Conservation (phyloP, 805 yeast genomes). For the Tetrapisispora nanseiensis region DNA sequence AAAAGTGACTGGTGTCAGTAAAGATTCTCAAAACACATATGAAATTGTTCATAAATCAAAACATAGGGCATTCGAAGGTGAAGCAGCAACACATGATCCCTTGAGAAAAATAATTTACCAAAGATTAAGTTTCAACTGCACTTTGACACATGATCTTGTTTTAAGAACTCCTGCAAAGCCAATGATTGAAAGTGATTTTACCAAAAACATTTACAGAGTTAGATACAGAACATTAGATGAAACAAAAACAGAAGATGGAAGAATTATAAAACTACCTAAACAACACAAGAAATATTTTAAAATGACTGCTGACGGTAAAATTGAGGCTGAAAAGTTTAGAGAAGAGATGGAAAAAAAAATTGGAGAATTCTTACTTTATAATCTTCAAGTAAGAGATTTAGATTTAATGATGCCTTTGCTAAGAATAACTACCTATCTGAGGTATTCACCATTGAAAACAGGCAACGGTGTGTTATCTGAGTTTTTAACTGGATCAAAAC, state of each 20-base stretch:
- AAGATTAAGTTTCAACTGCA: conserved; percentile 16
- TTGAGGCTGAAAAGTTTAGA: conserved; percentile 21
- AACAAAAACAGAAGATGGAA: conserved; percentile 14
- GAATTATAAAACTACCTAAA: conserved; percentile 17
- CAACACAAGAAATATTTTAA: conserved; percentile 19
- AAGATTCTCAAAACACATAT: conserved; percentile 38
- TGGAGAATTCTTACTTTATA: conserved; percentile 30
- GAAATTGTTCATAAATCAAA: conserved; percentile 28
- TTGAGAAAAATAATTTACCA: conserved; percentile 12
- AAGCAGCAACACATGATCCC: conserved; percentile 13
- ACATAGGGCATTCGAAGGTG: conserved; percentile 17
- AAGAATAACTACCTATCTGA: conserved; percentile 27
- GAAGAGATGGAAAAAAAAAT: conserved; percentile 20
- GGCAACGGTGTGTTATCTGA: conserved; percentile 29
- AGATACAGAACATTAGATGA: conserved; percentile 16
- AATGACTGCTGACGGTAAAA: conserved; percentile 16
- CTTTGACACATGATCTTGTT: conserved; percentile 14
- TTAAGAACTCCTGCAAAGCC: conserved; percentile 15
- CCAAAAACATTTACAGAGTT: conserved; percentile 11
- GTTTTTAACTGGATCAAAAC: conserved; percentile 21
- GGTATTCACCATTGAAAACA: conserved; percentile 29
- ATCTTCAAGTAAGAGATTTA: conserved; percentile 33
- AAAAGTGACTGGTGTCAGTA: conserved; percentile 32
- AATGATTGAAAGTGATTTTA: conserved; percentile 15
- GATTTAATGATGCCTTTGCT: conserved; percentile 23